Evolutionary conservation across 2,329 filamentous ascomycete species (phyloP).

Genomic region (Escovopsis sp.): DNA sequence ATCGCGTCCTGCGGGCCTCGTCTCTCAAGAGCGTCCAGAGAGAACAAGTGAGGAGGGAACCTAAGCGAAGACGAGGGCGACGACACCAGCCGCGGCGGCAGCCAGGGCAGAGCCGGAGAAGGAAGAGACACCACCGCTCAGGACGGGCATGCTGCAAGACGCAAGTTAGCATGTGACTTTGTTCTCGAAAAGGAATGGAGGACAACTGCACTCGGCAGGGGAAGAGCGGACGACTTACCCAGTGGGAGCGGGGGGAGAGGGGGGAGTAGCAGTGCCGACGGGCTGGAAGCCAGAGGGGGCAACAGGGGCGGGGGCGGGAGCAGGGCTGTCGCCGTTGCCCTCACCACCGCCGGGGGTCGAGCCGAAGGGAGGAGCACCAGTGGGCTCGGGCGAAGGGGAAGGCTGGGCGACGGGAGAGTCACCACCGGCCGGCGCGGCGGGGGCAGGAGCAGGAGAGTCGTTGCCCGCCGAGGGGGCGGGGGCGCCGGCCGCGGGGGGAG

Average conservation of each 20-base stretch:
- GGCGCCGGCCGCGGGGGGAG: constrained; percentile 20
- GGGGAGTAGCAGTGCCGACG: too few relatives aligned
- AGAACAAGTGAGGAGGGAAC: constrained; percentile 14
- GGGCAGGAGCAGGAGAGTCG: constrained; percentile 2
- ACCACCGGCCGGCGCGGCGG: background rate
- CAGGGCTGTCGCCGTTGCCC: too few relatives aligned
- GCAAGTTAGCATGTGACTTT: too few relatives aligned
- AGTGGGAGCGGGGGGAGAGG: too few relatives aligned
- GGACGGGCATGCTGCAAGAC: constrained; percentile 3
- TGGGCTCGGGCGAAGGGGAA: constrained; percentile 23
- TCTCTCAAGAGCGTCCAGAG: constrained; percentile 18
- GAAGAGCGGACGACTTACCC: too few relatives aligned
- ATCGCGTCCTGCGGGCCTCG: constrained; percentile 26
- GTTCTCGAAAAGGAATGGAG: too few relatives aligned
- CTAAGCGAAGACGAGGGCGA: constrained; percentile 41
- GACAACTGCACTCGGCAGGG: too few relatives aligned
- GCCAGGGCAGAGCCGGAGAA: constrained; percentile 37
- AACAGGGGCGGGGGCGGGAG: too few relatives aligned
- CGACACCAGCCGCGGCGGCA: constrained; percentile 38
- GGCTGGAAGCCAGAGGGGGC: too few relatives aligned
- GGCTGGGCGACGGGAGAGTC: background rate
- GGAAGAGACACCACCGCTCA: constrained; percentile 34
- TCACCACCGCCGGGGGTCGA: too few relatives aligned
- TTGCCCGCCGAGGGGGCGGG: constrained; percentile 27
- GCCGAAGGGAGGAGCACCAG: constrained; percentile 3